A percentile compares a stretch with the other conserved stretches of the same genome.
Conservation (phyloP, 2,329 filamentous ascomycete genomes). For the Apiospora malaysiana region DNA sequence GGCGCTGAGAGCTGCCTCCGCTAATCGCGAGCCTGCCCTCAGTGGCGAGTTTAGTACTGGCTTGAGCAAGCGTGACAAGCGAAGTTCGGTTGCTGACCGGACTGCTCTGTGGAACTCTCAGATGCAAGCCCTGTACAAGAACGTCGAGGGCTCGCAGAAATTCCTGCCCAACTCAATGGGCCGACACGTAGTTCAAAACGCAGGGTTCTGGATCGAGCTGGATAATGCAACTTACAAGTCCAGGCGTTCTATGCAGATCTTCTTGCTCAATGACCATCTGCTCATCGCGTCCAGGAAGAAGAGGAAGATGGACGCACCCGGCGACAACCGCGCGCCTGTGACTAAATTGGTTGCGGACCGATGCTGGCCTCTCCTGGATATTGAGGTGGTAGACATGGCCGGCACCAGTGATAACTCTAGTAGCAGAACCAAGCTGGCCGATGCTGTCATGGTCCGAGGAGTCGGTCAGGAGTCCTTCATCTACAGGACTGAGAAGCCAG, state of each 20-base stretch:
- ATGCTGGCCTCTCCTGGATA: conserved; percentile 92
- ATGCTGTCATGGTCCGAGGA: conserved; percentile 87
- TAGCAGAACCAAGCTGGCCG: conserved; percentile 70
- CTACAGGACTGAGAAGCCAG: conserved; percentile 85
- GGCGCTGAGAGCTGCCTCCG: conserved; percentile 66
- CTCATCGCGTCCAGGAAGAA: conserved; percentile 92
- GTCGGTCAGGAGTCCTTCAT: conserved; percentile 92
- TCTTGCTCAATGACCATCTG: conserved; percentile 92
- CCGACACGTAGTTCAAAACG: conserved; percentile 94
- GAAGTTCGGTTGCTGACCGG: conserved; percentile 82
- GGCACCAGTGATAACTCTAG: conserved; percentile 64
- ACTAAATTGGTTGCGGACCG: conserved; percentile 90
- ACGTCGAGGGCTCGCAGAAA: conserved; percentile 97
- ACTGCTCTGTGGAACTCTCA: conserved; percentile 72
- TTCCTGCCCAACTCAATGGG: conserved; percentile 89
- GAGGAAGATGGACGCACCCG: conserved; percentile 76
- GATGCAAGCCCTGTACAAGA: conserved; percentile 89
- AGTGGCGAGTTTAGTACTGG: conserved; percentile 59
- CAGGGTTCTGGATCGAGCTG: conserved; percentile 91
- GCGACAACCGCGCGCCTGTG: conserved; percentile 57
- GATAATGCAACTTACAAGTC: conserved; percentile 98
- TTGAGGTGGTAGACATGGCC: conserved; percentile 89
- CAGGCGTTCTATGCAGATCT: conserved; percentile 84
- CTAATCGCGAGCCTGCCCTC: conserved; percentile 52
- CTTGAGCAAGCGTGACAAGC: conserved; percentile 76